Evolutionary conservation across 495 filamentous ascomycete species (phyloP).

Genomic region (Melanomma pulvis-pyrius): DNA sequence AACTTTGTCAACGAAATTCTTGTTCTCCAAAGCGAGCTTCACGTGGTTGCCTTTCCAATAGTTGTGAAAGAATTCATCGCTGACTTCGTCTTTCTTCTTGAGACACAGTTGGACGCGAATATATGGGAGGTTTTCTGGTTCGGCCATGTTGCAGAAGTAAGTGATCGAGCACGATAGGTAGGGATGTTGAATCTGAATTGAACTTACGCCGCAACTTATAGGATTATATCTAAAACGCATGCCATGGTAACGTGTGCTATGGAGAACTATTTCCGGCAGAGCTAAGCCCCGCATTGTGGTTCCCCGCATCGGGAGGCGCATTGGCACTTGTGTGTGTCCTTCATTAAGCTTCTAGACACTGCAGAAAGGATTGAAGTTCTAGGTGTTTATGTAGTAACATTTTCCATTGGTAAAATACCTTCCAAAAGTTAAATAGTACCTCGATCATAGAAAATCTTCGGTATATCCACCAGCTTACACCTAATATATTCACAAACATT

Average conservation of each 20-base stretch:
- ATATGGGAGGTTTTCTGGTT: slow-evolving; percentile 13
- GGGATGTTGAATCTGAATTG: not conserved
- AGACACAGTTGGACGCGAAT: slow-evolving; percentile 32
- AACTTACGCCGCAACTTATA: not conserved
- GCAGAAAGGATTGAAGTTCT: no score
- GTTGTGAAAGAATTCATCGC: slow-evolving; percentile 34
- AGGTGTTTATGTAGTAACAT: no score
- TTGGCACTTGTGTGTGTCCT: not conserved
- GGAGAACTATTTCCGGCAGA: slow-evolving; percentile 9
- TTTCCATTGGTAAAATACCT: no score
- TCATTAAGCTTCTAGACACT: not conserved
- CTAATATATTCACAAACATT: slow-evolving; percentile 22
- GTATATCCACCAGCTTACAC: slow-evolving; percentile 25
- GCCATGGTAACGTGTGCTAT: not conserved
- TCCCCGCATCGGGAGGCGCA: not conserved
- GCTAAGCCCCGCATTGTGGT: not conserved
- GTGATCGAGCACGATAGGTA: not conserved
- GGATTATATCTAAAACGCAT: no score
- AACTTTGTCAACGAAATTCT: slow-evolving; percentile 31
- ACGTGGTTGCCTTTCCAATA: slow-evolving; percentile 35
- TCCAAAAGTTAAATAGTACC: slow-evolving; percentile 9
- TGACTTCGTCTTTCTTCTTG: slow-evolving; percentile 33
- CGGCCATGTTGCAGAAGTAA: slow-evolving; percentile 4
- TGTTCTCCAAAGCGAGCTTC: slow-evolving; percentile 33
- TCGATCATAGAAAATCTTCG: slow-evolving; percentile 7